Base-by-base conservation (phyloP, 2,329 filamentous ascomycete species). In the Rhynchosporium graminicola region DNA sequence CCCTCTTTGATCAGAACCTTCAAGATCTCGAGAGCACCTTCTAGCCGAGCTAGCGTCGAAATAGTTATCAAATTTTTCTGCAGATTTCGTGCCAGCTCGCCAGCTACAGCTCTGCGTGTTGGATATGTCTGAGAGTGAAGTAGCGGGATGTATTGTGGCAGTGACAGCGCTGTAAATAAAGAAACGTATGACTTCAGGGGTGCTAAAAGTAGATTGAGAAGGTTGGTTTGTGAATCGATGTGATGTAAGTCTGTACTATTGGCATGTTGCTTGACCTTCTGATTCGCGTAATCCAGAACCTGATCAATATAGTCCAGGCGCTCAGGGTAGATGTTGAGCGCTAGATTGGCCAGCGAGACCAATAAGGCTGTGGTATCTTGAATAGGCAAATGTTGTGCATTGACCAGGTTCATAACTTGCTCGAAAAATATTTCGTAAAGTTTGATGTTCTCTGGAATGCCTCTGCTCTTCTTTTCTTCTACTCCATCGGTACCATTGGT, bases 341-440 rank as follows among this genome's bases (percentile, higher is more conserved):
- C 92, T 61, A 99, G 84, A 70, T 98, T 98, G 45, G 90, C 88
- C 46, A 99, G 82, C 4, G 95, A 99, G n/a, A 96, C 94, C 50
- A 98, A 82, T 47, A 99, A 80, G 9, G 93, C 95, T 70, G 97
- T 95, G 20, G 91, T 96, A 74, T 99, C 96, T 75, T 96, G 92
- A 67, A 99, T 94, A 0, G 93, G 90, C 58, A 99, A 82, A 69
- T 92, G 88, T 73, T 97, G 92, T 58, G 90, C 91, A 76, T 92
- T 94, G 65, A 98, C 93, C 57, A 99, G 81, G 72, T 94, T 93
- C 73, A 96, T 90, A 65, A 98, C 95, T 76, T 98, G 95, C 57
- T 92, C 89, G 73, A 98, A 96, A 81, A 98, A 99, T 63, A 98
- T 91, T 77, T 98, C 93, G 76, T 98, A 98, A 29, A 99, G 84